Evolutionary conservation across 441 rosid genomes (phyloP).

Genomic region (Aleurites moluccanus): DNA sequence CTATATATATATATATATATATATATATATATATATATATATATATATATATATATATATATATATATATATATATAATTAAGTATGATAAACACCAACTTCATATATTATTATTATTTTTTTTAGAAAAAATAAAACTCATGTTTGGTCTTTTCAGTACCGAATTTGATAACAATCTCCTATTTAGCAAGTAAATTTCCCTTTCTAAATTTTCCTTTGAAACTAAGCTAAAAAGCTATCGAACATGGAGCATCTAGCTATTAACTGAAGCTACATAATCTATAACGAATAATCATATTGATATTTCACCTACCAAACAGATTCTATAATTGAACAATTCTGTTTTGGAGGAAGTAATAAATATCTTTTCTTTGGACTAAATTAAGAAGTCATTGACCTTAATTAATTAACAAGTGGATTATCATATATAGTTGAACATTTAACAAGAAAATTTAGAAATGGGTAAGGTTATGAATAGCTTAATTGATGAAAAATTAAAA

Average conservation of each 20-base stretch:
- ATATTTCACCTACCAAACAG: slow-evolving; percentile 4
- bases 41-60: no score
- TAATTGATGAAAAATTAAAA: not conserved
- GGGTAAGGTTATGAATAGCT: not conserved
- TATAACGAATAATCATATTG: not conserved
- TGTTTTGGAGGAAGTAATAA: not conserved
- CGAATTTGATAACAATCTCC: slow-evolving; percentile 12
- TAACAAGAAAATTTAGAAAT: not conserved
- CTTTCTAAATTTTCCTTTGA: slow-evolving; percentile 13
- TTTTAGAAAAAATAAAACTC: not conserved
- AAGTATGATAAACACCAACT: not conserved
- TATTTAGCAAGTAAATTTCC: not conserved
- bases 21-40: no score
- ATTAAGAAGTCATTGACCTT: not conserved
- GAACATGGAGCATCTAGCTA: not conserved
- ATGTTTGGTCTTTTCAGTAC: slow-evolving; percentile 18
- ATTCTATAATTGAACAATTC: not conserved
- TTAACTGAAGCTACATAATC: not conserved
- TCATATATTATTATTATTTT: not conserved
- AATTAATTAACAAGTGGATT: not conserved
- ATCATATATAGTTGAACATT: not conserved
- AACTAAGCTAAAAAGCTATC: slow-evolving; percentile 13
- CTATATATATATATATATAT: no score
- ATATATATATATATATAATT: no score
- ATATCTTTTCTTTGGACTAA: not conserved